phyloP scores from a whole-genome alignment of 2,329 filamentous ascomycete species.

The Scedosporium aurantiacum region DNA sequence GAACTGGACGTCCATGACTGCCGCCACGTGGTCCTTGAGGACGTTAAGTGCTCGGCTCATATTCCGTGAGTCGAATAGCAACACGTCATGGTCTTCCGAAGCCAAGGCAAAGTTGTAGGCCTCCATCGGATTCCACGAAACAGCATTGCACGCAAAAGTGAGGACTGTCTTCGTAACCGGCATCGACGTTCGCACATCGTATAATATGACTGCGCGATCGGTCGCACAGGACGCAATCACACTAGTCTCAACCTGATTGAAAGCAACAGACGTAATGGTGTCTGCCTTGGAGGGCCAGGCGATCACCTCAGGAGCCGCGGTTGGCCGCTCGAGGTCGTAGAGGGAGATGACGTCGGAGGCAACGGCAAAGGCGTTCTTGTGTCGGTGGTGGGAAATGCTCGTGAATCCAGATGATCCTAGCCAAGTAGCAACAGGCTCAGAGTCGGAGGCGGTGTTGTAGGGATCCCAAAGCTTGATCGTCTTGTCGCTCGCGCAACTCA shows the following conservation, averaged over 20 bases:
- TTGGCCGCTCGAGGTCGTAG: slow-evolving; percentile 76
- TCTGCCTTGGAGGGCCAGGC: slow-evolving; percentile 82
- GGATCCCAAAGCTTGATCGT: slow-evolving; percentile 88
- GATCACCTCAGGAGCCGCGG: slow-evolving; percentile 69
- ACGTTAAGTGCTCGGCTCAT: slow-evolving; percentile 81
- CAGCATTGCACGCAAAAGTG: slow-evolving; percentile 69
- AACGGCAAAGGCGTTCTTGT: slow-evolving; percentile 67
- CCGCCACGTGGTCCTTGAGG: slow-evolving; percentile 76
- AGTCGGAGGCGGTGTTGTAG: slow-evolving; percentile 58
- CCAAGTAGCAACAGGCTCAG: slow-evolving; percentile 72
- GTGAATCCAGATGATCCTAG: slow-evolving; percentile 77
- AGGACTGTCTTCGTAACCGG: slow-evolving; percentile 74
- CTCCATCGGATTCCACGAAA: slow-evolving; percentile 94
- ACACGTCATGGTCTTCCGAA: slow-evolving; percentile 85
- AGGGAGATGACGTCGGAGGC: slow-evolving; percentile 70
- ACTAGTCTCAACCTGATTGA: slow-evolving; percentile 91
- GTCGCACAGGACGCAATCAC: slow-evolving; percentile 76
- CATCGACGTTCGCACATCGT: slow-evolving; percentile 79
- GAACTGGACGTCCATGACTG: slow-evolving; percentile 95
- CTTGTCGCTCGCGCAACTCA: slow-evolving; percentile 78
- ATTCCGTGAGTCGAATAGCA: slow-evolving; percentile 87
- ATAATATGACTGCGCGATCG: slow-evolving; percentile 79
- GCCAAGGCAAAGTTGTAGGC: slow-evolving; percentile 90
- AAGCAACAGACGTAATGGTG: slow-evolving; percentile 77
- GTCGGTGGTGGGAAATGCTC: slow-evolving; percentile 71